Evolutionary conservation across 352 stramenopile species (phyloP).

Genomic region (Phytophthora ramorum): DNA sequence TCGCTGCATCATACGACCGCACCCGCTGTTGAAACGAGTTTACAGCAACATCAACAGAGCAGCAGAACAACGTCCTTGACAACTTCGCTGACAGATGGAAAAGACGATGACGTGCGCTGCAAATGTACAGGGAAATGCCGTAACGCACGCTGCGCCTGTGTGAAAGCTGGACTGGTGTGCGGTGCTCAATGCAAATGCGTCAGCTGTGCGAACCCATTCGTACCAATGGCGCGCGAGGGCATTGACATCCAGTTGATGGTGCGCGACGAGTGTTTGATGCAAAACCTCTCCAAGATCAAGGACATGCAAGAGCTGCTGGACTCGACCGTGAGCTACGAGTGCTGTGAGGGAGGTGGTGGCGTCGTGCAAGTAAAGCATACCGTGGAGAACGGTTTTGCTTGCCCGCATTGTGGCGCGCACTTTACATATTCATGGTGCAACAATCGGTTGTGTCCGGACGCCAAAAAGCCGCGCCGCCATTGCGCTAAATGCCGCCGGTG

Average conservation of each 20-base stretch:
- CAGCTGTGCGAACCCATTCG: constrained; percentile 81
- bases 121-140: constrained; percentile 88
- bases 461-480: constrained; percentile 83
- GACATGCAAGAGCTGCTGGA: constrained; percentile 84
- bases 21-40: constrained; percentile 7
- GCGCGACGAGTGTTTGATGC: constrained; percentile 80
- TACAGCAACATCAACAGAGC: constrained; percentile 17
- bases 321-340: constrained; percentile 74
- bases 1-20: constrained; percentile 55
- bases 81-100: constrained; percentile 18
- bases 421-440: constrained; percentile 89
- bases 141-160: constrained; percentile 82
- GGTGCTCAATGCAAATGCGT: constrained; percentile 82
- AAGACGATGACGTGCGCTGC: constrained; percentile 61
- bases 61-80: constrained; percentile 7
- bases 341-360: constrained; percentile 52
- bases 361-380: constrained; percentile 74
- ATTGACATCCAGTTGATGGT: constrained; percentile 79
- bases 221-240: constrained; percentile 71
- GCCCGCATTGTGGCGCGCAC: constrained; percentile 57
- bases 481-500: constrained; percentile 82
- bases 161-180: constrained; percentile 85
- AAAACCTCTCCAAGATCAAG: constrained; percentile 85
- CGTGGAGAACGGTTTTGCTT: constrained; percentile 67
- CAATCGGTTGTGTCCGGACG: constrained; percentile 73